Base-by-base conservation (phyloP, 495 filamentous ascomycete species). In the Penicillium chermesinum region DNA sequence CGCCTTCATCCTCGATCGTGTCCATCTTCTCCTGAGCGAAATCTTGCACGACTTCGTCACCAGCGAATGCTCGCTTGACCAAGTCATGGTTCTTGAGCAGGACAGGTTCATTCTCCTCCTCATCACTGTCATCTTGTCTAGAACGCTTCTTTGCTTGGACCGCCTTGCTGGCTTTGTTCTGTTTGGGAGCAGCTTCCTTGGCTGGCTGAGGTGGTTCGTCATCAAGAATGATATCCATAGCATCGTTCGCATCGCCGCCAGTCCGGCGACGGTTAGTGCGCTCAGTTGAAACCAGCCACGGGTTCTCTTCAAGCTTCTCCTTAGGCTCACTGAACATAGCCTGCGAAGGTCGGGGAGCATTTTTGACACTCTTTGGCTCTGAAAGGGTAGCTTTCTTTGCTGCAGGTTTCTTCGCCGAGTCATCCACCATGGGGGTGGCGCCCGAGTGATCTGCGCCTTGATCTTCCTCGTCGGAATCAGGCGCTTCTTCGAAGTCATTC, bases 1-100 rank as follows among this genome's bases (percentile, higher is more conserved):
- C 88, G 53, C 85, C 91, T 62, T 97, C 89, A 3, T 89, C 87
- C 32, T 80, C 78, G 30, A 82, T 74, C 7, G 77, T 73, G 48
- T 84, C 81, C 15, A 75, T 72, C 63, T 98, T 96, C 54, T 96
- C 93, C 20, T 77, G 73, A 48, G 80, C 77, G 62, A 98, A 96
- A 40, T 88, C 84, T 27, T 78, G 78, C 1, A 85, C 81, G n/a
- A 94, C 89, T 60, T 95, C 87, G 54, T 93, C 85, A 3, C 88
- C 89, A 1, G 89, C 93, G 63, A 97, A 96, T 7, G 89, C 93
- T 53, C 79, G 74, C 61, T 86, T 84, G 48, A 94, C 82, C 37
- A 96, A 79, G 35, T 89, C 84, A 49, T 89, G 81, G 56, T 95
- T 89, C 49, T 81, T 83, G 36, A 87, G 77, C 20, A 84, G 76